A percentile compares a stretch with the other conserved stretches of the same genome.
Evolutionary conservation across 1,284 basidiomycete genomes (phyloP).

Genomic region (Dichomitus squalens): DNA sequence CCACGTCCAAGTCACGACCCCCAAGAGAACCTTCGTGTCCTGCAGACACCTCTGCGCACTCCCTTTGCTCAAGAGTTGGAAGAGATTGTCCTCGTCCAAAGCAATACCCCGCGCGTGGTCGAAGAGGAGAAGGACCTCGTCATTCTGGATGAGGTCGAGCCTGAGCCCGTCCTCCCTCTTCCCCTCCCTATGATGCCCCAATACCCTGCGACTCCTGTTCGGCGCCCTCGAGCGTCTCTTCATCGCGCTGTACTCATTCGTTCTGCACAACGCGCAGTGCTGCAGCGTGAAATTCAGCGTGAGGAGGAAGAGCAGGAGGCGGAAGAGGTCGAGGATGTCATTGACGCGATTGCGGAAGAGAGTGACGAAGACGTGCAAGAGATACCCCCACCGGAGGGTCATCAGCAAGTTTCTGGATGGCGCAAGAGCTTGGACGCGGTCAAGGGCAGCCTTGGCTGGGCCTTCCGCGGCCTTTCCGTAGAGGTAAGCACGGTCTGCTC

Average conservation of each 20-base stretch:
- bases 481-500: conserved; percentile 18
- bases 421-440: conserved; percentile 38
- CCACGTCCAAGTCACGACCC: conserved; percentile 62
- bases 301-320: conserved; percentile 44
- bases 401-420: conserved; percentile 36
- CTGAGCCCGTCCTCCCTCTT: conserved; percentile 25
- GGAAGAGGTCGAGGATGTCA: conserved; percentile 31
- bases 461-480: conserved; percentile 36
- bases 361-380: conserved; percentile 31
- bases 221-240: conserved; percentile 49
- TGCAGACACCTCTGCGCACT: conserved; percentile 59
- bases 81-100: conserved; percentile 64
- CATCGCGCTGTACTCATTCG: conserved; percentile 72
- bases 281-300: conserved; percentile 41
- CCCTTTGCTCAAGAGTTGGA: conserved; percentile 34
- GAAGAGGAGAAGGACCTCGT: conserved; percentile 72
- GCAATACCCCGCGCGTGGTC: conserved; percentile 65
- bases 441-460: conserved; percentile 34
- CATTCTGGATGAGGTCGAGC: conserved; percentile 62
- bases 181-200: conserved; percentile 26
- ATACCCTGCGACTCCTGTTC: conserved; percentile 46
- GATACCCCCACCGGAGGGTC: conserved; percentile 28
- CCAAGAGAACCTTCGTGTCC: conserved; percentile 59
- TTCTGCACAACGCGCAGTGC: conserved; percentile 60
- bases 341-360: conserved; percentile 33